Evolutionary conservation across 2,329 filamentous ascomycete genomes (phyloP), one percentile per base, ranked within the genome.

Genomic region (Nectriaceae sp.): DNA sequence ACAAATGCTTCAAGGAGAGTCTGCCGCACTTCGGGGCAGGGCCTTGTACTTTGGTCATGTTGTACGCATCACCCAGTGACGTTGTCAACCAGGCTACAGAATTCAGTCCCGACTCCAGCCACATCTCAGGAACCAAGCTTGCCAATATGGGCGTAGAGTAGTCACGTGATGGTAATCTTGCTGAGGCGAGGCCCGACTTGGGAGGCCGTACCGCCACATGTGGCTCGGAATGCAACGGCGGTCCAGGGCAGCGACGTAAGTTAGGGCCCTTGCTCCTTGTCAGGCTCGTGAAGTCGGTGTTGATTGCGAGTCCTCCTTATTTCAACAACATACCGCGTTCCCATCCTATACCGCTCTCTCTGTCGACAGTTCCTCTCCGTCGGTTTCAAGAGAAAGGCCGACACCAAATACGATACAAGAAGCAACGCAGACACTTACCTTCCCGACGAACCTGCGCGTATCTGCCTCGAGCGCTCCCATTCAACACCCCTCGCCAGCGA

Each of bases 301-400:
- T 60, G 62, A 59, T 58, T 59, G 61, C 54, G 57, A 63, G 55
- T 62, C 62, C 64, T 66, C 66, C 61, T 55, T 55, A 64, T 62
- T 58, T 56, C 57, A 55, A 24, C 60, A 61, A 54, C 60, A 58
- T 57, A 57, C 57, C 57, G 54, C 46, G 41, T 54, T 53, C 56
- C 40, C 44, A 55, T 55, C 56, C 45, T 50, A 56, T 37, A 53
- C 50, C 39, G 52, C 44, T 49, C 45, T 54, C 43, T 29, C 57
- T 49, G 46, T 54, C 54, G 38, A 42, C 53, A 41, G 38, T 46
- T 45, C 44, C 46, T 45, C 36, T 47, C 47, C 40, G 46, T 44
- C 22, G 18, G 39, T 44, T 15, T 31, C 33, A 5, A 20, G 37
- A 11, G 16, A 10, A 11, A 39, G 19, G 16, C 8, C 20, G 19